These are phyloP conservation scores for Candolleomyces eurysporus DNA, from an alignment of 768 basidiomycete genomes.

Conservation along the genomic window DNA sequence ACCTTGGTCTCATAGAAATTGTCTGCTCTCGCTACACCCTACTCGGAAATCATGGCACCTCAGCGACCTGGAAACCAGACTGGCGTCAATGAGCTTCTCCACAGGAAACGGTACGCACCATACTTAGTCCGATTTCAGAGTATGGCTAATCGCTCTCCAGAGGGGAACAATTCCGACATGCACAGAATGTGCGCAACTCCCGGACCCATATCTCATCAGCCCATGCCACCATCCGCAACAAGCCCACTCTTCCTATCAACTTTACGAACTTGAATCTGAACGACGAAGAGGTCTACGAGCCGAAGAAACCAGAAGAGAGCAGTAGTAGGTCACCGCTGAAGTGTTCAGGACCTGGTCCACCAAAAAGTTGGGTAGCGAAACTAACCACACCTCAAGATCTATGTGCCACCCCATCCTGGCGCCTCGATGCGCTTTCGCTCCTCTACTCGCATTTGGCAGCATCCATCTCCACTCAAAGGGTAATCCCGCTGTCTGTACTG, in stretches of 20 bases:
- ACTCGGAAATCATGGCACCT: background rate
- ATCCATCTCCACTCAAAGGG: slow-evolving; percentile 7
- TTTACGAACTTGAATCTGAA: slow-evolving; percentile 23
- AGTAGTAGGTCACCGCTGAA: background rate
- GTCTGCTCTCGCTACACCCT: too few species aligned
- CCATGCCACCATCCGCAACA: slow-evolving; percentile 25
- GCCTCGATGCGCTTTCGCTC: slow-evolving; percentile 54
- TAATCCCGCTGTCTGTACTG: slow-evolving; percentile 55
- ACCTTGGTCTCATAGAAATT: too few species aligned
- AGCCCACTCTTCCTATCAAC: slow-evolving; percentile 45
- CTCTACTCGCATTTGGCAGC: slow-evolving; percentile 35
- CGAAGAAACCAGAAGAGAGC: slow-evolving; percentile 7
- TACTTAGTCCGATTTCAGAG: background rate
- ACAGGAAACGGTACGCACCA: background rate
- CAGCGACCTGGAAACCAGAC: background rate
- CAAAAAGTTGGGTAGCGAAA: slow-evolving; percentile 53
- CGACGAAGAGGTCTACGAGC: slow-evolving; percentile 15
- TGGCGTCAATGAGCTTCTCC: background rate
- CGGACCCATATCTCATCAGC: slow-evolving; percentile 27
- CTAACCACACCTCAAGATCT: slow-evolving; percentile 24
- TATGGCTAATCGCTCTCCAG: slow-evolving; percentile 28
- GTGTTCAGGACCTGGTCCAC: slow-evolving; percentile 50
- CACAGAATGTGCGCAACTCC: slow-evolving; percentile 51
- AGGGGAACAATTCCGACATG: slow-evolving; percentile 70
- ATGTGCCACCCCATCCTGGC: slow-evolving; percentile 41